phyloP scores from a whole-genome alignment of 1,284 basidiomycete genomes.

The Stygiomarasmius scandens region DNA sequence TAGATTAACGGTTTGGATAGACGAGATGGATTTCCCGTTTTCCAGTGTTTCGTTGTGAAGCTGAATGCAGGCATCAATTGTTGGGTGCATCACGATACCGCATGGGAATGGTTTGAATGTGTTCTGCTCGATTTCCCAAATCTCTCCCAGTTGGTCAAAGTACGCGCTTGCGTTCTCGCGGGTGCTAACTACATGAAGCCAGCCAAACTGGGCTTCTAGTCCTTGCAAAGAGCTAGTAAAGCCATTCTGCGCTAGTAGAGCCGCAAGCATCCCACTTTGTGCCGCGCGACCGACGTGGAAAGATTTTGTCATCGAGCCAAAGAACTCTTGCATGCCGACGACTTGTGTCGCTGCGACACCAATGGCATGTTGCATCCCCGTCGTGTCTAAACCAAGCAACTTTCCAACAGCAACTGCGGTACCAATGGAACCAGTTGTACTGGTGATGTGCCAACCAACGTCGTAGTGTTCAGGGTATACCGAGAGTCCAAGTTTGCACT shows the following conservation, averaged over 20 bases:
- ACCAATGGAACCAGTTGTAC: conserved; percentile 25
- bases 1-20: conserved; percentile 17
- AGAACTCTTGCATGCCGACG: conserved; percentile 24
- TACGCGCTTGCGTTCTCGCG: conserved; percentile 18
- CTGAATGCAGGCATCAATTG: conserved; percentile 24
- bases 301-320: conserved; percentile 24
- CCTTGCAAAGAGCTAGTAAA: conserved; percentile 22
- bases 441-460: conserved; percentile 26
- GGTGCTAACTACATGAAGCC: conserved; percentile 22
- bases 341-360: conserved; percentile 25
- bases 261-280: conserved; percentile 23
- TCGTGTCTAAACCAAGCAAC: conserved; percentile 18
- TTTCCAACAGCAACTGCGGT: conserved; percentile 25
- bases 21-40: conserved; percentile 8
- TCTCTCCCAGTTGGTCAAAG: conserved; percentile 13
- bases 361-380: conserved; percentile 24
- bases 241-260: conserved; percentile 21
- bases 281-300: conserved; percentile 26
- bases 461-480: conserved; percentile 26
- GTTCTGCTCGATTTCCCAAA: conserved; percentile 22
- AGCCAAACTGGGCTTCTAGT: conserved; percentile 23
- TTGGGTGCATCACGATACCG: conserved; percentile 25
- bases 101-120: conserved; percentile 27
- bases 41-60: conserved; percentile 15
- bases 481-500: conserved; percentile 22